Evolutionary conservation across 2,329 filamentous ascomycete species (phyloP).

Genomic region (Calonectria henricotiae): DNA sequence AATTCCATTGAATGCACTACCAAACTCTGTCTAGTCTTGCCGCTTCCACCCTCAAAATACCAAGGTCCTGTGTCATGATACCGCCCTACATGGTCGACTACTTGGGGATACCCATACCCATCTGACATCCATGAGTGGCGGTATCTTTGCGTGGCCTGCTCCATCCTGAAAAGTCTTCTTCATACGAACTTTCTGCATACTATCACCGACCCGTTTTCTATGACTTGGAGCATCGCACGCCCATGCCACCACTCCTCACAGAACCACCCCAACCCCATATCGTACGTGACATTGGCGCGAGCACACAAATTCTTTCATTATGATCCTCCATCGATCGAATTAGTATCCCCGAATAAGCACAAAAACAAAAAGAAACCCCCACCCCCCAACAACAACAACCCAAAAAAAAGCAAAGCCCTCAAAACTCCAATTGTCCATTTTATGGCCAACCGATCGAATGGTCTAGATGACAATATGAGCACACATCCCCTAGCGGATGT

Average conservation of each 20-base stretch:
- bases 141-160: background rate
- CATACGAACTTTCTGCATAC: background rate
- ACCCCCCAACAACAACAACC: too few species aligned
- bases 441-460: background rate
- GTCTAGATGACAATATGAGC: background rate
- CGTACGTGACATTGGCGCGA: background rate
- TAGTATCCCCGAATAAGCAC: background rate
- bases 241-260: background rate
- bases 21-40: constrained; percentile 2
- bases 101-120: background rate
- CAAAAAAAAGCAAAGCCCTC: too few species aligned
- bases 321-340: background rate
- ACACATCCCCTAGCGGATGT: background rate
- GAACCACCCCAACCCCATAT: background rate
- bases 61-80: background rate
- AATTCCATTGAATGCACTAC: constrained; percentile 17
- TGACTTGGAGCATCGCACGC: background rate
- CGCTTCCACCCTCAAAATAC: background rate
- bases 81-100: background rate
- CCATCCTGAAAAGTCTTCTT: background rate
- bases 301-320: background rate
- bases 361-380: background rate
- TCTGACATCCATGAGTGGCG: background rate
- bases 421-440: too few species aligned
- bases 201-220: constrained; percentile 3